Base-by-base conservation (phyloP, 805 yeast species). In the Clavispora vitiphila region DNA sequence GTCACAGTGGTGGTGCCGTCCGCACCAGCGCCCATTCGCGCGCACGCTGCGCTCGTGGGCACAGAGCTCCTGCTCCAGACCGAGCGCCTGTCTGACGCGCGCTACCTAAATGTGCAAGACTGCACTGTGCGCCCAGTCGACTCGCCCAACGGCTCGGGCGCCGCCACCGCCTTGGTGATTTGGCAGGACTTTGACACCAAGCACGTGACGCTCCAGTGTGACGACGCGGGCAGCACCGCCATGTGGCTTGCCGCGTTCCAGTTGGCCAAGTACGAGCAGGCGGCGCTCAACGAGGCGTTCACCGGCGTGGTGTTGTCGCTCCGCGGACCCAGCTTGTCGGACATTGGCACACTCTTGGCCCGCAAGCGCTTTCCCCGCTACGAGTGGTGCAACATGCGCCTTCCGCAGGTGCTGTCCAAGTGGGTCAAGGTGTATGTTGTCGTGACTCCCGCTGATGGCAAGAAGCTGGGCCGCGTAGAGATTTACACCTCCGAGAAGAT, bases 381-480 rank as follows among this genome's bases (percentile, higher is more conserved):
- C 35, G 87, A 81, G 51, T 80, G 85, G 84, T 77, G 80, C 56
- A 76, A 78, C 53, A 57, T 81, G 48, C 64, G 83, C 44, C 73
- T 81, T 50, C 82, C 82, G 9, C 77, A 75, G 44, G 63, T 78
- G 34, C 72, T 78, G 35, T 70, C 71, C 48, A 75, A 77, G 53
- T 81, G 86, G 86, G 55, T 77, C 24, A 69, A 74, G 49, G 77
- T 80, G 47, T 77, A 58, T 42, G 65, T 76, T 47, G 77, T 70
- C 2, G 64, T 78, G 4, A 55, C 61, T 3, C 84, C 85, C 0
- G 60, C 64, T 15, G 72, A 69, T 31, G 42, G 49, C 18, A 71
- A 71, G 51, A 70, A 70, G 48, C 60, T 61, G 37, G 85, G 84
- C 23, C 64, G 73, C 32, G 65, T 81, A 36, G 78, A 76, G 51